Evolutionary conservation across 2,329 filamentous ascomycete genomes (phyloP).

Genomic region (Calonectria montana): DNA sequence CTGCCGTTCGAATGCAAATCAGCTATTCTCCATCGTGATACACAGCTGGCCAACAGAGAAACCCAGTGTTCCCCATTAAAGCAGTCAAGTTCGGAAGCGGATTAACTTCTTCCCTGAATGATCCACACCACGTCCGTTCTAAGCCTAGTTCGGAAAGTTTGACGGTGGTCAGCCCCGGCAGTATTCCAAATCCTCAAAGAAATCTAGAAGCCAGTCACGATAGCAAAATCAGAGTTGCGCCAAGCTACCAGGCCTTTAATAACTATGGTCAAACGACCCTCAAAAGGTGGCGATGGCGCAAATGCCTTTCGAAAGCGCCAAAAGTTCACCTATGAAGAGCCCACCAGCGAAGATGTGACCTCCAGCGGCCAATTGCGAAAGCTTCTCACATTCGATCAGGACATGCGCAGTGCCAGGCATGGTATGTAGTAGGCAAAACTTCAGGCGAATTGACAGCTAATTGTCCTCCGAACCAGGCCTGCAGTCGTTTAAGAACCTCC

Average conservation of each 20-base stretch:
- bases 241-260: conserved; percentile 34
- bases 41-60: neutral
- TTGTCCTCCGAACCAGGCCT: conserved; percentile 59
- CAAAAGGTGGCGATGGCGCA: conserved; percentile 53
- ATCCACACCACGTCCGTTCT: conserved; percentile 3
- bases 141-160: conserved; percentile 33
- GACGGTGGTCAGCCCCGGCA: conserved; percentile 49
- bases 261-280: conserved; percentile 59
- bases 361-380: conserved; percentile 75
- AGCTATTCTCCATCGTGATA: neutral
- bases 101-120: conserved; percentile 25
- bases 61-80: neutral
- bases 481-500: conserved; percentile 76
- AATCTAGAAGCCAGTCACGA: conserved; percentile 26
- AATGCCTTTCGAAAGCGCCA: conserved; percentile 63
- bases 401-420: conserved; percentile 74
- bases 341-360: conserved; percentile 70
- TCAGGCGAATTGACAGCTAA: neutral
- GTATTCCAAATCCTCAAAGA: conserved; percentile 50
- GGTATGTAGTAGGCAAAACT: conserved; percentile 53
- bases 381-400: conserved; percentile 78
- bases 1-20: neutral
- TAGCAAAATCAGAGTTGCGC: conserved; percentile 29
- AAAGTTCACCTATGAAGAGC: conserved; percentile 66
- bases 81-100: conserved; percentile 7